Evolutionary conservation across 2,329 filamentous ascomycete genomes (phyloP).

Genomic region (Phyllosticta citribraziliensis): DNA sequence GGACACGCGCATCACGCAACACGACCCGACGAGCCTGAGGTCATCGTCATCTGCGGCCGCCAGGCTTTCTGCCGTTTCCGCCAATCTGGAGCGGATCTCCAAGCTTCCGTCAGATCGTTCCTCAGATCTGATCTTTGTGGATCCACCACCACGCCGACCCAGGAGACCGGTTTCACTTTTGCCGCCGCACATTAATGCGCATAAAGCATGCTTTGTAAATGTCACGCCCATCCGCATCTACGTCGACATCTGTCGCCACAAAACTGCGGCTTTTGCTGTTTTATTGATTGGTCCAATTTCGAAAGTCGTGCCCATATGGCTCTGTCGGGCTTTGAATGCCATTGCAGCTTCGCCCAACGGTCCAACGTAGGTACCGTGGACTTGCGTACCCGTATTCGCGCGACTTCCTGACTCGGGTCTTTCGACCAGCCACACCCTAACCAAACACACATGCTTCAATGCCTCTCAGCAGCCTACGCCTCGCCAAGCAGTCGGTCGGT

Average conservation of each 20-base stretch:
- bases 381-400: background rate
- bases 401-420: background rate
- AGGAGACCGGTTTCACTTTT: background rate
- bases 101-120: background rate
- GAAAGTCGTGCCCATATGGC: too few relatives aligned
- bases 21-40: background rate
- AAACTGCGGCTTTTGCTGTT: background rate
- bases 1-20: background rate
- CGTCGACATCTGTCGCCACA: background rate
- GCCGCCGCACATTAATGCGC: background rate
- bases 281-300: background rate
- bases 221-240: background rate
- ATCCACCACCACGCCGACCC: background rate
- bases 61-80: background rate
- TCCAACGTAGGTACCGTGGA: too few relatives aligned
- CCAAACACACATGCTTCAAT: too few relatives aligned
- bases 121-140: background rate
- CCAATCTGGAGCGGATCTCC: background rate
- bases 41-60: background rate
- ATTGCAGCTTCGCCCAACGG: too few relatives aligned
- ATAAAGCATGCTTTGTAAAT: background rate
- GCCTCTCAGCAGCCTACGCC: too few relatives aligned
- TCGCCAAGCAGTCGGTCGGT: too few relatives aligned
- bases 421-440: background rate
- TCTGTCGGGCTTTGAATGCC: too few relatives aligned